Evolutionary conservation across 192 early-diverging fungal genomes (phyloP), one percentile per base, ranked within the genome.

Genomic region (Linnemannia zychae): DNA sequence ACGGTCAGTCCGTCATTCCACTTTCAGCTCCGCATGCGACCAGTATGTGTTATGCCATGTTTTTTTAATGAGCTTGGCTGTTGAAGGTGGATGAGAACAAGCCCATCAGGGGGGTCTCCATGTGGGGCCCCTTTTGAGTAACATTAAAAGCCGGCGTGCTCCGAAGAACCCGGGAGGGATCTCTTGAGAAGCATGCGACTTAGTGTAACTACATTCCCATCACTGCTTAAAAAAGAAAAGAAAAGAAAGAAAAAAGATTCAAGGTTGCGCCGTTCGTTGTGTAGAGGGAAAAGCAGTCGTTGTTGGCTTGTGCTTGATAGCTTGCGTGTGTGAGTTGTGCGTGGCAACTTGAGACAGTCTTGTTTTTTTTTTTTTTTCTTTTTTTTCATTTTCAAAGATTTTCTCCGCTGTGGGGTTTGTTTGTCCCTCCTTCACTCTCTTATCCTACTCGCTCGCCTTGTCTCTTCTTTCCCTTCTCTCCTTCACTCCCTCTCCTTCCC

Each of bases 91-190:
- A 44, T 31, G 33, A 79, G 83, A 85, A 67, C 77, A 79, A 85
- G 34, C 65, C 72, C 31, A 85, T 65, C 73, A 75, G 67, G 71
- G 75, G 40, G 16, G n/a, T 47, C 53, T 77, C 69, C 22, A 57
- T 53, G 71, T 67, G 72, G 69, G 34, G 44, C 37, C 31, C 37
- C 31, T 48, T 34, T 22, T 60, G 72, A 73, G 83, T 63, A 60
- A 37, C 60, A 17, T 60, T 67, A 85, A 67, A 85, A 85, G 83
- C 83, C 83, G 83, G 83, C 71, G 77, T 75, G 79, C 38, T 47
- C 69, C 79, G 74, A 67, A 40, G 72, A 40, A 63, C 68, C 70
- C 75, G 83, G 83, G 83, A 85, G 77, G 77, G 77, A 66, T 52
- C 33, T 60, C 74, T 76, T 85, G 83, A 79, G 70, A 57, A 71